Conservation (phyloP, 2,329 filamentous ascomycete species). For the Atkinsonella texensis region DNA sequence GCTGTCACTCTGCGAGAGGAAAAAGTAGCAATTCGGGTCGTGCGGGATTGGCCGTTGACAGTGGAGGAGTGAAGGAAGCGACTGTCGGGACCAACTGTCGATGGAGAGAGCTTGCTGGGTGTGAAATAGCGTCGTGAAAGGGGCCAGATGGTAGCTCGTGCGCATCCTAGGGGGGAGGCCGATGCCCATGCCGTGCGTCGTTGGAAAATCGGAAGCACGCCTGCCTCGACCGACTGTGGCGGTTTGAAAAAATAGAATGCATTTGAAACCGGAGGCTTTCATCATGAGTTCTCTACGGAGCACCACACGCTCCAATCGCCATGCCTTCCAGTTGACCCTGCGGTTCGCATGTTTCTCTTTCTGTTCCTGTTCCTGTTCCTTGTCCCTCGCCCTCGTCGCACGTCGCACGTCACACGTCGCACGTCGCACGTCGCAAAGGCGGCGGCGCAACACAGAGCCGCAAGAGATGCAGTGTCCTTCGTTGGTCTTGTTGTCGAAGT, state of each 20-base stretch:
- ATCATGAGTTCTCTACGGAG: neutral
- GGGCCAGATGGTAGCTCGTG: slow-evolving; percentile 5
- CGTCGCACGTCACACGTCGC: too few relatives aligned
- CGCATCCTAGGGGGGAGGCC: neutral
- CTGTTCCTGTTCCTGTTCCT: neutral
- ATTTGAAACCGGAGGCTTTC: slow-evolving; percentile 5
- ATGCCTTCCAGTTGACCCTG: neutral
- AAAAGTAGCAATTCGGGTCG: neutral
- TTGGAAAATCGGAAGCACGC: neutral
- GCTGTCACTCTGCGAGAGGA: neutral
- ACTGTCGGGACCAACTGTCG: neutral
- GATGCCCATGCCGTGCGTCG: neutral
- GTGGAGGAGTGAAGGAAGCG: slow-evolving; percentile 1
- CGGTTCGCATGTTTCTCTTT: neutral
- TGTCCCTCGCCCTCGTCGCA: too few relatives aligned
- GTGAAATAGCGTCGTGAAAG: neutral
- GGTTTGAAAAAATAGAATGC: neutral
- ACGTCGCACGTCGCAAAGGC: neutral
- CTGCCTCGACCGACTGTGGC: neutral
- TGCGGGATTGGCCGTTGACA: slow-evolving; percentile 1
- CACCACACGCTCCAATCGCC: neutral
- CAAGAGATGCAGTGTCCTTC: neutral
- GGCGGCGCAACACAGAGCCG: neutral
- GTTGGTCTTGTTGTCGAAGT: neutral
- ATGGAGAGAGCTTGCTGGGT: neutral